These are phyloP conservation scores for Leishmania braziliensis DNA, from an alignment of 208 protist genomes.

Conservation along the genomic window DNA sequence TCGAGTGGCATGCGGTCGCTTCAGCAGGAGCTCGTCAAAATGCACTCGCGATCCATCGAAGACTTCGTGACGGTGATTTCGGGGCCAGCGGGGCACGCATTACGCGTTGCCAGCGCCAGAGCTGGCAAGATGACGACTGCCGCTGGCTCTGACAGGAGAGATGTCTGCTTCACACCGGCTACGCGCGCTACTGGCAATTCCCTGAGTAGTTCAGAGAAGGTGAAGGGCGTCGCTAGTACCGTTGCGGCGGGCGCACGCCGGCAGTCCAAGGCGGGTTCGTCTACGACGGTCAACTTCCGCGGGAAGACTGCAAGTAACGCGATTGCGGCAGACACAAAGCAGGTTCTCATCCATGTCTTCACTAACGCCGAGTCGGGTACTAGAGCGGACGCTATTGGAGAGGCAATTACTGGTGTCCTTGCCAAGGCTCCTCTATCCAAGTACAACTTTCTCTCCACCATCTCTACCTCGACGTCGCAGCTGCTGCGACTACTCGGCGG, in stretches of 20 bases:
- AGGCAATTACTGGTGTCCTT: constrained; percentile 43
- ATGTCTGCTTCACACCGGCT: not conserved
- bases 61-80: constrained; percentile 7
- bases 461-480: constrained; percentile 48
- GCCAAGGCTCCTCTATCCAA: constrained; percentile 41
- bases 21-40: constrained; percentile 20
- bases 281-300: no score
- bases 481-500: constrained; percentile 31
- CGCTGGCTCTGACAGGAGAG: not conserved
- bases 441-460: constrained; percentile 41
- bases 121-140: not conserved
- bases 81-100: constrained; percentile 15
- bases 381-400: constrained; percentile 33
- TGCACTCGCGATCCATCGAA: constrained; percentile 23
- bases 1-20: constrained; percentile 19
- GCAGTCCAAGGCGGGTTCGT: not conserved
- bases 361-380: constrained; percentile 20
- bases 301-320: not conserved
- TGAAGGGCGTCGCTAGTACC: not conserved
- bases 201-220: not conserved
- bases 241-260: constrained; percentile 5
- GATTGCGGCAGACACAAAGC: not conserved
- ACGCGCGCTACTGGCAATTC: not conserved
- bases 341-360: constrained; percentile 60
- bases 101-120: constrained; percentile 1